Percentiles rank a stretch among this genome's conserved stretches.
These are phyloP conservation scores for Populus hybrid DNA, from an alignment of 441 rosid genomes.

Conservation along the genomic window DNA sequence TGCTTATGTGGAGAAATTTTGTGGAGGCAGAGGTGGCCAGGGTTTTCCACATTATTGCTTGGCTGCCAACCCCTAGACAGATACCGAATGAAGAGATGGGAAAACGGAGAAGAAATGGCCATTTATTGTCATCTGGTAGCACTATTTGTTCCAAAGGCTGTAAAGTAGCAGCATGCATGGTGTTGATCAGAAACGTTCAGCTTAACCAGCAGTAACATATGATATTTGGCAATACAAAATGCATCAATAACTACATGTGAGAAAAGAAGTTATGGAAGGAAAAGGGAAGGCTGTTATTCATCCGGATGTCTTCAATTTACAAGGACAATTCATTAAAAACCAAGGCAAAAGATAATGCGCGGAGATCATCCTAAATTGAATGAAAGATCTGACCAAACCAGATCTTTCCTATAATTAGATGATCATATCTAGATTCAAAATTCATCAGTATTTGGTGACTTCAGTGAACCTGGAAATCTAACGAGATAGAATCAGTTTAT, in stretches of 20 bases:
- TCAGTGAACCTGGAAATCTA: background rate
- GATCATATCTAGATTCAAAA: too few species aligned
- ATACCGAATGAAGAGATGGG: conserved; percentile 80
- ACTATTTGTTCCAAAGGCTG: conserved; percentile 73
- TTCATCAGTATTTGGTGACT: background rate
- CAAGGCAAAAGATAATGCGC: too few species aligned
- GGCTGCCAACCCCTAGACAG: conserved; percentile 87
- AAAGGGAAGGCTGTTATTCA: too few species aligned
- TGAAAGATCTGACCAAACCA: background rate
- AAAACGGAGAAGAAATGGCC: conserved; percentile 87
- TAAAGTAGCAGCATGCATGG: background rate
- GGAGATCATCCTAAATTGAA: too few species aligned
- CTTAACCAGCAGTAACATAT: too few species aligned
- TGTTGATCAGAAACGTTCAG: background rate
- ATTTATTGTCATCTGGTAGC: conserved; percentile 66
- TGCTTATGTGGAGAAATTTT: conserved; percentile 59
- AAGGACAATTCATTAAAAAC: too few species aligned
- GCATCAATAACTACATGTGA: too few species aligned
- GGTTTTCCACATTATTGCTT: conserved; percentile 86
- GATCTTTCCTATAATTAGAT: background rate
- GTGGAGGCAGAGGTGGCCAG: conserved; percentile 57
- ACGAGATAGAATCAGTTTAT: background rate
- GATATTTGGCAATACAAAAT: too few species aligned
- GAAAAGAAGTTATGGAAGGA: too few species aligned
- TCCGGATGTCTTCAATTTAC: too few species aligned